Percentiles rank a stretch among this genome's conserved stretches.
phyloP scores from a whole-genome alignment of 2,329 filamentous ascomycete genomes.

The Myriosclerotinia scirpicola region DNA sequence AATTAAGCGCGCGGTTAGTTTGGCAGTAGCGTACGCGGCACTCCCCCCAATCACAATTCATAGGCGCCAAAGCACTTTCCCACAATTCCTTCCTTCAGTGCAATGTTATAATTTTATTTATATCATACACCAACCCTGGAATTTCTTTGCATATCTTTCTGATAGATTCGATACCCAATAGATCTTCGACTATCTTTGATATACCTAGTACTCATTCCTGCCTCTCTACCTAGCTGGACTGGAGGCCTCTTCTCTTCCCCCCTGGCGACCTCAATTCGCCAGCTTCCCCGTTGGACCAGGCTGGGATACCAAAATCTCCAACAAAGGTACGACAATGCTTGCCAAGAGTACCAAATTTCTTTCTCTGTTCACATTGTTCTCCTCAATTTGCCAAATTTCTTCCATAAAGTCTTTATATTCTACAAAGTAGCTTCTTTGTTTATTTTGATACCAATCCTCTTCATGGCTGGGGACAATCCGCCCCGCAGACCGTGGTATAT shows the following conservation, averaged over 20 bases:
- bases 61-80: not conserved
- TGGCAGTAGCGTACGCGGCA: too few relatives aligned
- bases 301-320: constrained; percentile 1
- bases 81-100: not conserved
- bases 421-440: constrained; percentile 12
- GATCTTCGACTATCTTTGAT: not conserved
- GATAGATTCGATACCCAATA: too few relatives aligned
- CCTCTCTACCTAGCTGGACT: constrained; percentile 14
- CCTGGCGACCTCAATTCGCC: constrained; percentile 22
- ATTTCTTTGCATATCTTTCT: not conserved
- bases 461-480: constrained; percentile 27
- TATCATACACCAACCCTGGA: not conserved
- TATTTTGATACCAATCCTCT: not conserved
- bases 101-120: not conserved
- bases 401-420: not conserved
- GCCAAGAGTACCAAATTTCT: not conserved
- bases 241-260: constrained; percentile 14
- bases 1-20: not conserved
- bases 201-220: not conserved
- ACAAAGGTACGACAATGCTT: constrained; percentile 19
- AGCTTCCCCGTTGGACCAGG: constrained; percentile 7
- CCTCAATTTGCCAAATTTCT: not conserved
- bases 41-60: not conserved
- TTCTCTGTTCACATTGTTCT: constrained; percentile 7
- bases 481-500: not conserved